Evolutionary conservation across 78 protist genomes (phyloP), one percentile per base, ranked within the genome.

Genomic region (Dictyostelium intermedium): DNA sequence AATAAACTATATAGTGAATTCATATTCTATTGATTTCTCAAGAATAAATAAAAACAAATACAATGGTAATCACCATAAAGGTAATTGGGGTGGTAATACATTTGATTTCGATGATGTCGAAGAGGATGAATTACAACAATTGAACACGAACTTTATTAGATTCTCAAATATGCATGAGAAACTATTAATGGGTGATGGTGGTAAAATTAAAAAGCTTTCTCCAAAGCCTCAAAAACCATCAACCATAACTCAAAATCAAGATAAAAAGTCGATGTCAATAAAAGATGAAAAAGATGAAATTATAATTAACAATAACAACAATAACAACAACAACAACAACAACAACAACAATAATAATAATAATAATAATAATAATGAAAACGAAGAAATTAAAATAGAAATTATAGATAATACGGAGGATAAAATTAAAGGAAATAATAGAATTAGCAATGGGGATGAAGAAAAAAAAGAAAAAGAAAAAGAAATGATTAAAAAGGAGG

Each of bases 151-250:
- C 43, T 72, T 72, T 34, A 34, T 72, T 34, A 72, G 79, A 72
- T 72, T 72, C 37, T 72, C 79, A 72, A 72, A 72, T 34, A 72
- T 72, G 79, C 79, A 72, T 20, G 45, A 34, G 9, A 72, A 72
- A 72, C 13, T 72, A 34, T 32, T 72, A 72, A 13, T 72, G 0
- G 35, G 20, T 16, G 79, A 72, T 11, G 74, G 72, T n/a, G 34
- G 35, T n/a, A 25, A 25, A n/a, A 27, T 66, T 25, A 66, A 13
- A 66, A 66, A 30, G 27, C 34, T 35, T 11, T 30, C 20, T 25
- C 35, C 34, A 7, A 27, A 25, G 11, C 35, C 39, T 14, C 39
- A 34, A 72, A 32, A 27, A 72, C 4, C 27, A 70, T 2, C 78
- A 32, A 25, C 9, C 10, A 27, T 27, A 27, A 66, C n/a, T 25